These are phyloP conservation scores for Abortiporus biennis DNA, from an alignment of 1,284 basidiomycete genomes.

Conservation along the genomic window DNA sequence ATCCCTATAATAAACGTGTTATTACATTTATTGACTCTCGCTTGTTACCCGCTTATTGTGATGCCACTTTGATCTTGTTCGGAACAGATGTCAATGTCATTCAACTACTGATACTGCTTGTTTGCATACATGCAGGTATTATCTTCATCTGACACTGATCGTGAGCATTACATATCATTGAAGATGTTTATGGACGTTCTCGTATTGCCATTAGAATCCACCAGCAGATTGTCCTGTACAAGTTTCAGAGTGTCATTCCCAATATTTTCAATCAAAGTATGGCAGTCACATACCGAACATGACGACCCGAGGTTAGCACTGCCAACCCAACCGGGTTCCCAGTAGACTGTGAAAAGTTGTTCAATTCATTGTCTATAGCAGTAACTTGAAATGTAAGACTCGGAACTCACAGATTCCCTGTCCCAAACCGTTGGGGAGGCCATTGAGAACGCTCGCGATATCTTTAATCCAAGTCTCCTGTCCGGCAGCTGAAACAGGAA, in stretches of 20 bases:
- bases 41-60: no score
- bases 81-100: no score
- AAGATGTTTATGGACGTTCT: constrained; percentile 29
- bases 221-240: constrained; percentile 28
- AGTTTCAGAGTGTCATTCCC: no score
- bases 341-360: constrained; percentile 37
- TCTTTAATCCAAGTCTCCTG: constrained; percentile 49
- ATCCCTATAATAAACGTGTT: no score
- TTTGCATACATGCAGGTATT: no score
- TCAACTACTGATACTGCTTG: no score
- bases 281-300: constrained; percentile 39
- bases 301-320: constrained; percentile 49
- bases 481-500: constrained; percentile 45
- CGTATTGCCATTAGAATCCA: constrained; percentile 23
- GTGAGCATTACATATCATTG: constrained; percentile 7
- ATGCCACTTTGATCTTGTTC: no score
- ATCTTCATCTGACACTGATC: no score
- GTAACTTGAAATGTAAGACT: constrained; percentile 13
- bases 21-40: no score
- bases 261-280: neutral
- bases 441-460: constrained; percentile 41
- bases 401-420: constrained; percentile 25
- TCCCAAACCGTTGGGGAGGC: constrained; percentile 41
- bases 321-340: constrained; percentile 62
- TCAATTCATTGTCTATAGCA: constrained; percentile 18